Base-by-base conservation (phyloP, 108 stramenopile genomes). In the Cyclotella cryptica region DNA sequence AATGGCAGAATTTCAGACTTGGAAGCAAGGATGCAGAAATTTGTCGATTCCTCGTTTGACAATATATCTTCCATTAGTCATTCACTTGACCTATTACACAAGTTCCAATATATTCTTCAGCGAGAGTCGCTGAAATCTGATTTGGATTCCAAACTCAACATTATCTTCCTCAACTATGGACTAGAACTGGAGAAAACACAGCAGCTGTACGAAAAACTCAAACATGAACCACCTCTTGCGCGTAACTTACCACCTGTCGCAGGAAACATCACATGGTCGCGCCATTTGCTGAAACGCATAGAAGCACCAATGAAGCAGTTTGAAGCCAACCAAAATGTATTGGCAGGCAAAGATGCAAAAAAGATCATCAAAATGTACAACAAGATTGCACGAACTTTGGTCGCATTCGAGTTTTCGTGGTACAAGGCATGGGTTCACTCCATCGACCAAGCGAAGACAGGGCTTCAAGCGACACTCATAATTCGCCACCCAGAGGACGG, bases 241-340 rank as follows among this genome's bases (percentile, higher is more conserved):
- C 88, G 96, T 11, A 97, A 96, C 59, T 59, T 93, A 21, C 96
- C 96, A 21, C 96, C 96, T 10, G 96, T 97, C 10, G 92, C 93
- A 30, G 96, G 96, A 15, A 93, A 92, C 83, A 97, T 97, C 64
- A 88, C 88, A 3, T 97, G 96, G 96, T 71, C 85, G 14, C 90
- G 95, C 9, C 94, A 97, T 74, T 80, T 97, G 52, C 79, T 96
- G 28, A 91, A 96, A 81, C 92, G 96, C 40, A 97, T 97, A 72
- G 96, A 97, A 78, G 92, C 87, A 69, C 96, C 96, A 29, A 96
- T 96, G 96, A 90, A 90, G 74, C 89, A 90, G 61, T 97, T 97
- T 72, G 93, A 97, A 80, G 88, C 81, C 21, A 71, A 81, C 39
- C 75, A 77, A 72, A 93, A 88, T 65, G 91, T 97, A 9, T 80